Base-by-base conservation (phyloP, 441 rosid species). In the Cnidoscolus chayamansa region DNA sequence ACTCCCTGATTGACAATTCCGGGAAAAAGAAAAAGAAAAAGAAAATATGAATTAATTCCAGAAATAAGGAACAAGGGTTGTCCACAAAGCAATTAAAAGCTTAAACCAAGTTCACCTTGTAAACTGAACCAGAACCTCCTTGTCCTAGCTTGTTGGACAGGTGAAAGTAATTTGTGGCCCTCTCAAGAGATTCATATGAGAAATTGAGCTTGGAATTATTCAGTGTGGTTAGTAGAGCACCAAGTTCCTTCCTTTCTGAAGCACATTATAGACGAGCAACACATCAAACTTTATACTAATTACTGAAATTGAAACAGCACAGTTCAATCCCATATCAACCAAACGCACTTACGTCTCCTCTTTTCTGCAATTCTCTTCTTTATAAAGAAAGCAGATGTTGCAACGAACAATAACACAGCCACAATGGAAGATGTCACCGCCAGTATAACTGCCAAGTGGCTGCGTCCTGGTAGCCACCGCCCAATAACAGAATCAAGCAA, bases 71-170 rank as follows among this genome's bases (percentile, higher is more conserved):
- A 32, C 35, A 17, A 50, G 54, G 47, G 47, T 63, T 12, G 11
- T 50, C 19, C 55, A 61, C 11, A 49, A 75, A 57, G 31, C 45
- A 51, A 68, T 35, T 7, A 16, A 77, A 65, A 62, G 67, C 10
- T 1, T 17, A 62, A 50, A 31, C 31, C 74, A 53, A 74, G 58
- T 56, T 64, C 73, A 89, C 97, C 76, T 85, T 93, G 81, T 81
- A 93, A 72, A 93, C 98, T 3, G 93, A 87, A 56, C 98, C 96
- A 1, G 94, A 90, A 73, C 94, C 97, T 75, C 97, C 98, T 84
- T 91, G 96, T 58, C 98, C 96, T 16, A 91, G 86, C 76, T 93
- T 90, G 48, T 84, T 91, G 47, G 89, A 86, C 47, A 64, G 72
- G 77, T 81, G 77, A 66, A 93, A 93, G 83, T 88, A 91, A 85